Percentiles rank a stretch among this genome's conserved stretches.
These are phyloP conservation scores for Cucumis hystrix DNA, from an alignment of 306 rosid species.

Conservation along the genomic window DNA sequence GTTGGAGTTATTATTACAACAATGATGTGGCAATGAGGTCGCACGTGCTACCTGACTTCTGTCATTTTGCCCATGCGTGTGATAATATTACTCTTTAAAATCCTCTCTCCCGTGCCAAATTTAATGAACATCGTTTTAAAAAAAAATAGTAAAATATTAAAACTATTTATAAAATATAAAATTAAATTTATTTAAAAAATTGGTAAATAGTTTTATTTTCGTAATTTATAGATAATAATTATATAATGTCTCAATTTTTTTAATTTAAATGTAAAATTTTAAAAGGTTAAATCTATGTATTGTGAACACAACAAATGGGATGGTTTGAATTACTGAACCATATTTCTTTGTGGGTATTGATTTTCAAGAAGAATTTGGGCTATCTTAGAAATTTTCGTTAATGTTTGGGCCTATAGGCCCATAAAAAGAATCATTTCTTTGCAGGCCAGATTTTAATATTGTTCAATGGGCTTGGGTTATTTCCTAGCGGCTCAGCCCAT, in stretches of 20 bases:
- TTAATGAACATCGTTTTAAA: background rate
- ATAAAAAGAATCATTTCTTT: background rate
- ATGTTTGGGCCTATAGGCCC: background rate
- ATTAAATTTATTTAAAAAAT: too few species aligned
- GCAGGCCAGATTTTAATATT: background rate
- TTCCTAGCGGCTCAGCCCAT: background rate
- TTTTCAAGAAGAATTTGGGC: background rate
- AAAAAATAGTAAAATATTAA: too few species aligned
- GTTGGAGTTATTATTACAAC: background rate
- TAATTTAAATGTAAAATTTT: background rate
- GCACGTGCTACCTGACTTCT: background rate
- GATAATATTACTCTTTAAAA: background rate
- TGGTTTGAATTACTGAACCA: too few species aligned
- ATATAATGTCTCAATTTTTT: background rate
- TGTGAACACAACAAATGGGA: too few species aligned
- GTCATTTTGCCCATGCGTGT: background rate
- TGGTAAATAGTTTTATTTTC: too few species aligned
- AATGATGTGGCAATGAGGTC: conserved; percentile 3
- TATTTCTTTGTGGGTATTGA: too few species aligned
- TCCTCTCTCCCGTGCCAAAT: background rate
- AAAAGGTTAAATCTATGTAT: too few species aligned
- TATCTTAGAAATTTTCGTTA: background rate
- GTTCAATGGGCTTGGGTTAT: background rate
- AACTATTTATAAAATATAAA: too few species aligned
- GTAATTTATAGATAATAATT: background rate